A percentile compares a stretch with the other conserved stretches of the same genome.
phyloP scores from a whole-genome alignment of 225 moss, liverwort and hornwort genomes.

The Sphagnum tenellum region DNA sequence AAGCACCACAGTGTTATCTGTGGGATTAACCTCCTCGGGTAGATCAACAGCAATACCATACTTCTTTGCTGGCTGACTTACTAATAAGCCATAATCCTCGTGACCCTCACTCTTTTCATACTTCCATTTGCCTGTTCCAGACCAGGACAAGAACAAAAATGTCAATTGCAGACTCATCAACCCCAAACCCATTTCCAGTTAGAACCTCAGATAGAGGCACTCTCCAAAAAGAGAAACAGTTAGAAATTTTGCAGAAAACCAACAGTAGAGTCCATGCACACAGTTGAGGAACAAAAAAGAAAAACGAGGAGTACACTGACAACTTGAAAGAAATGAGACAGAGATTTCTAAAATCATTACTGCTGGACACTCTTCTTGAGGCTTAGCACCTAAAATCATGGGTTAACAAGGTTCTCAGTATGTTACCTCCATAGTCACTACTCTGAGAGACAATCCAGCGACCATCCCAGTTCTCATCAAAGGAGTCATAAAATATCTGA shows the following conservation, averaged over 20 bases:
- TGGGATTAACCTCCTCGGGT: constrained; percentile 66
- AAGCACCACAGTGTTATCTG: constrained; percentile 64
- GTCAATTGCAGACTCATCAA: no score
- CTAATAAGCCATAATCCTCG: constrained; percentile 78
- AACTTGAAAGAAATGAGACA: no score
- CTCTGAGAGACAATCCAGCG: constrained; percentile 91
- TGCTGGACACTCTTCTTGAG: no score
- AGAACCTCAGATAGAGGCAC: background rate
- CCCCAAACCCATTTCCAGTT: no score
- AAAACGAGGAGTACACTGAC: no score
- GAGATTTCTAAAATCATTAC: no score
- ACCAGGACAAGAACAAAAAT: background rate
- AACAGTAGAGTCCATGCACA: background rate
- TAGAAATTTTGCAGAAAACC: background rate
- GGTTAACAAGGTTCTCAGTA: background rate
- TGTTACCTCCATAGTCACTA: constrained; percentile 72
- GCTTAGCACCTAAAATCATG: no score
- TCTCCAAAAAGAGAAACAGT: background rate
- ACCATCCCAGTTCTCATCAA: constrained; percentile 66
- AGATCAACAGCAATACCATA: constrained; percentile 93
- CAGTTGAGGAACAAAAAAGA: no score
- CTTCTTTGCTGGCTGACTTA: constrained; percentile 88
- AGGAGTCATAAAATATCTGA: constrained; percentile 86
- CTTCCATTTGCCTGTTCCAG: constrained; percentile 66
- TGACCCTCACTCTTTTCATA: constrained; percentile 82